These are phyloP conservation scores for Pythium aquatile DNA, from an alignment of 352 stramenopile genomes.

Conservation along the genomic window DNA sequence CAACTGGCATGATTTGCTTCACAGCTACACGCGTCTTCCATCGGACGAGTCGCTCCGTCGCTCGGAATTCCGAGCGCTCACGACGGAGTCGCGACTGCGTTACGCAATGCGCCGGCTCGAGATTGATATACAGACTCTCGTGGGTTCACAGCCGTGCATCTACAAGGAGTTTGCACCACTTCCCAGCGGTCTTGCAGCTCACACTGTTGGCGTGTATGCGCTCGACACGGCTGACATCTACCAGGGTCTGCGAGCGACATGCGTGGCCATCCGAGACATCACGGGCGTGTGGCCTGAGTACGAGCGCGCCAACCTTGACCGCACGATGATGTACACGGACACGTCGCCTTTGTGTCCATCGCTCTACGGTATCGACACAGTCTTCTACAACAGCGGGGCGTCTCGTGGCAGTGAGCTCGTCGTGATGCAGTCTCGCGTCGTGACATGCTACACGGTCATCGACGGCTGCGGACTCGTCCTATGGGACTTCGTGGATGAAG, in stretches of 20 bases:
- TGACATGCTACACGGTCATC: conserved; percentile 6
- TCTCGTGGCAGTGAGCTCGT: neutral
- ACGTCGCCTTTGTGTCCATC: neutral
- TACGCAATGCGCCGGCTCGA: conserved; percentile 4
- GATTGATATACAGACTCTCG: conserved; percentile 2
- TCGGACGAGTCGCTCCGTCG: neutral
- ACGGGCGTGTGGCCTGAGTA: neutral
- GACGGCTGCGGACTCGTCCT: conserved; percentile 13
- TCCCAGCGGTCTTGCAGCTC: neutral
- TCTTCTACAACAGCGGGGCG: neutral
- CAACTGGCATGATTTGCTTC: conserved; percentile 5
- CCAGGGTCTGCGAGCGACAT: neutral
- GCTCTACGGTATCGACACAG: conserved; percentile 11
- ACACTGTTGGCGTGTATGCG: conserved; percentile 4
- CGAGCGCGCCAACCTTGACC: neutral
- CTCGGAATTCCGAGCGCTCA: neutral
- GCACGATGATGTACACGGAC: conserved; percentile 5
- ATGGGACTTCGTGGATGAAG: conserved; percentile 21
- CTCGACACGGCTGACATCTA: conserved; percentile 10
- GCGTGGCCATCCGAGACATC: conserved; percentile 15
- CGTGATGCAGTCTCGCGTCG: conserved; percentile 10
- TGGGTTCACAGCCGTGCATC: neutral
- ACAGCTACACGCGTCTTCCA: conserved; percentile 10
- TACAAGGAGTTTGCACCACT: neutral
- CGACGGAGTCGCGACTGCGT: conserved; percentile 3